Conservation (phyloP, 106 monocot genomes). For the Dendrobium nobile region DNA sequence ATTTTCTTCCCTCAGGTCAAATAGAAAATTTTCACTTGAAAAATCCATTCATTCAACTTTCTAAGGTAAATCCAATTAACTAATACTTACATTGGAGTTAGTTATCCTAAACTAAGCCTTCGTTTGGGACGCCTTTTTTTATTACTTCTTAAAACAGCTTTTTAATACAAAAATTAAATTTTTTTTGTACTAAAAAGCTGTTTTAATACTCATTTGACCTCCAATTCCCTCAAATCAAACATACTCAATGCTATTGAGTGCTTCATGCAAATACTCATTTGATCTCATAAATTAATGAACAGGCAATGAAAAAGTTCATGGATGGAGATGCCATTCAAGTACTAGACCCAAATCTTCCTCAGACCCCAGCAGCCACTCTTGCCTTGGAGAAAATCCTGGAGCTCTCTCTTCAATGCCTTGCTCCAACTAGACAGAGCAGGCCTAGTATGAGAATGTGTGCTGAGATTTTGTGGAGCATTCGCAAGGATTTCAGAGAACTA, state of each 20-base stretch:
- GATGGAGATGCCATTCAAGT: conserved; percentile 16
- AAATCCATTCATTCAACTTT: neutral
- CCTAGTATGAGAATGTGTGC: conserved; percentile 23
- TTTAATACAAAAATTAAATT: too few relatives aligned
- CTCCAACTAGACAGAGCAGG: conserved; percentile 13
- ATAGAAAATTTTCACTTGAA: neutral
- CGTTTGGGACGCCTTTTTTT: neutral
- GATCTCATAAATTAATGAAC: neutral
- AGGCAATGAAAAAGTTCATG: conserved; percentile 25
- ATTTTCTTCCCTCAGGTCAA: too few relatives aligned
- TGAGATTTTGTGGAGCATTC: conserved; percentile 20
- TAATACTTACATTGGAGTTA: too few relatives aligned
- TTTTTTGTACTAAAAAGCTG: too few relatives aligned
- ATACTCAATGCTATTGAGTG: neutral
- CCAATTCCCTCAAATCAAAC: neutral
- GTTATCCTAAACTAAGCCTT: neutral
- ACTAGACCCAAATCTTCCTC: conserved; percentile 9
- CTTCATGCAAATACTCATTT: neutral
- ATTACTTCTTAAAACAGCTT: too few relatives aligned
- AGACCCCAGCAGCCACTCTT: conserved; percentile 14
- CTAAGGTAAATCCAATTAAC: too few relatives aligned
- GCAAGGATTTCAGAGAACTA: conserved; percentile 21
- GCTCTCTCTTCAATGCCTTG: conserved; percentile 17
- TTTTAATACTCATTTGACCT: neutral
- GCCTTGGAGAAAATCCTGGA: conserved; percentile 19